Evolutionary conservation across 768 basidiomycete genomes (phyloP).

Genomic region (Trametopsis cervina): DNA sequence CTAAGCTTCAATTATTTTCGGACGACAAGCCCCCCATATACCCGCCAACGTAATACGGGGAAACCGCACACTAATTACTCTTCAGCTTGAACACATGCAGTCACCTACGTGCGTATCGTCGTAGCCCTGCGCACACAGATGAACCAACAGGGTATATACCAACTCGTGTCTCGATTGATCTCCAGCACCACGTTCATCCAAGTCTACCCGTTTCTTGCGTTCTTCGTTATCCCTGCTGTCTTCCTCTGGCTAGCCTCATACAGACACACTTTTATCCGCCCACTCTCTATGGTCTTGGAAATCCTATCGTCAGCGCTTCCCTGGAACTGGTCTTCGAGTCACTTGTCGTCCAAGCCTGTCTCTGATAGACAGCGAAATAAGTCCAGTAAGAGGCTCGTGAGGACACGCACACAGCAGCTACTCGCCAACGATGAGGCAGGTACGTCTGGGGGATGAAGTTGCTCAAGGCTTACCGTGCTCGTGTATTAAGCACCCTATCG

Average conservation of each 20-base stretch:
- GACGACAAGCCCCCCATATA: too few species aligned
- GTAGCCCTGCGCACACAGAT: neutral
- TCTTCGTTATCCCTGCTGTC: constrained; percentile 38
- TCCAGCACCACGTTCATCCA: constrained; percentile 37
- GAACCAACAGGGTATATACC: neutral
- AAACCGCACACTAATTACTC: too few species aligned
- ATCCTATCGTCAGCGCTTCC: constrained; percentile 46
- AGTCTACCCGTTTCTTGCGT: constrained; percentile 45
- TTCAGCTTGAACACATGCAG: neutral
- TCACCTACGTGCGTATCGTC: neutral
- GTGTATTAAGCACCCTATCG: neutral
- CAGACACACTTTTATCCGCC: constrained; percentile 18
- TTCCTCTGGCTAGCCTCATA: constrained; percentile 26
- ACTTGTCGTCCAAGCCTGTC: constrained; percentile 8
- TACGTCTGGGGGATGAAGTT: constrained; percentile 12
- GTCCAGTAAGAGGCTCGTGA: constrained; percentile 40
- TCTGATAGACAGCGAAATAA: constrained; percentile 27
- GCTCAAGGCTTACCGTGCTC: neutral
- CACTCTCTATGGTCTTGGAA: constrained; percentile 49
- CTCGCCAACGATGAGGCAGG: constrained; percentile 31
- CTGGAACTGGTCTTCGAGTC: constrained; percentile 52
- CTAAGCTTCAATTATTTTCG: too few species aligned
- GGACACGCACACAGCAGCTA: constrained; percentile 53
- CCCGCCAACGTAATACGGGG: too few species aligned
- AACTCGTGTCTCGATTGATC: constrained; percentile 9